Base-by-base conservation (phyloP, 2,329 filamentous ascomycete species). In the Claviceps capensis region DNA sequence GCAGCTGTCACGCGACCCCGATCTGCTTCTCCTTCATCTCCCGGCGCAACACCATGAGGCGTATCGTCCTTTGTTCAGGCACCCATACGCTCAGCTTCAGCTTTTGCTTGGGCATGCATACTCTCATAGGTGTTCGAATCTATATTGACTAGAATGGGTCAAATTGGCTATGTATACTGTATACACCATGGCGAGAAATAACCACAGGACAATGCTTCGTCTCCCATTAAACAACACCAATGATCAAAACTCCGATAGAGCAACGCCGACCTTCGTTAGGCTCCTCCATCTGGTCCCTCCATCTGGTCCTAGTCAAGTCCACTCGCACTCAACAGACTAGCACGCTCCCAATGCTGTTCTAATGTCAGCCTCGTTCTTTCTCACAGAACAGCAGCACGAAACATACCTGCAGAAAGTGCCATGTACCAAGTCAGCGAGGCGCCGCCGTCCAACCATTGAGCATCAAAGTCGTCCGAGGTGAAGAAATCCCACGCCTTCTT, bases 381-480 rank as follows among this genome's bases (percentile, higher is more conserved):
- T 23, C n/a, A 45, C 17, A 34, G 6, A 16, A 11, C 42, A 44
- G 5, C 4, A 26, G 5, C 26, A 30, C 74, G 7, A 5, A 26
- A 52, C 52, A 41, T 64, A 82, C 86, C 84, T 58, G 87, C 88
- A 60, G 83, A 75, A 67, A 82, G 88, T 42, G 85, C 83, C 68
- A 94, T 68, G 70, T 90, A 94, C 88, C 88, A 95, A 30, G 87
- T 91, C 67, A 82, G 71, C 61, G 82, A 85, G 2, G 87, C 88
- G 16, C 93, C 91, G 1, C 86, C 88, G 68, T 96, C 88, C 45
- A 93, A 67, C 78, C 80, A 88, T 43, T 68, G 67, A 38, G 76
- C 72, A 61, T 89, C 75, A 61, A 93, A 91, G 16, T 75, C 70
- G 1, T 71, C 64, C 55, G 78, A 72, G 1, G 74, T 75, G 64